Base-by-base conservation (phyloP, 2,329 filamentous ascomycete genomes). In the Fusarium heterosporum region DNA sequence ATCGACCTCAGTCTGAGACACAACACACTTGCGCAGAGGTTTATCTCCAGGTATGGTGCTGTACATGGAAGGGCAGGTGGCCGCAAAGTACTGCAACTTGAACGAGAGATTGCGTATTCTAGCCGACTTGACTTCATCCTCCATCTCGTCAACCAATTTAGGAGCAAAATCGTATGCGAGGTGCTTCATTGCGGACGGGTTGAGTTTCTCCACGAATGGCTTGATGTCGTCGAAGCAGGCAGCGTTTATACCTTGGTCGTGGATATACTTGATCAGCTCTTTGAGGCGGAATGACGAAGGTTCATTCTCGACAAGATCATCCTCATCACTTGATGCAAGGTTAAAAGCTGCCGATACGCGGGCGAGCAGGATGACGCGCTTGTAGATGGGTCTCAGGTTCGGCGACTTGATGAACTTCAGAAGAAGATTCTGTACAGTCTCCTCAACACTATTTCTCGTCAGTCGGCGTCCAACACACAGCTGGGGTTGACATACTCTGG, bases 141-240 rank as follows among this genome's bases (percentile, higher is more conserved):
- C 54, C 4, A 59, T 53, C 5, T 78, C 70, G 4, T 75, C 70
- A 3, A 76, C 66, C 28, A 83, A 56, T 6, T 68, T 69, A 0
- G 74, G 72, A 6, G 81, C 59, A 46, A 81, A 76, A 1, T 76
- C 61, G 8, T 79, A 74, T 6, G 82, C 74, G 9, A 85, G 68
- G 25, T 77, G 71, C 40, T 76, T 77, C 9, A 81, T 68, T 8
- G 84, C 83, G 1, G 75, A 68, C 4, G 78, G 73, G 2, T 72
- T 76, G 1, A 88, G 77, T 19, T 75, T 72, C 39, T 82, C 78
- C 4, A 83, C 73, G 54, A 82, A 84, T 1, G 65, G 62, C 60
- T 81, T 84, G 39, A 85, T 68, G 47, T 85, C 84, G 32, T 81
- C 79, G 54, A 86, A 85, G 55, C 77, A 83, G 8, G 78, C 76